These are phyloP conservation scores for Fusarium domesticum DNA, from an alignment of 2,329 filamentous ascomycete species.

Conservation along the genomic window DNA sequence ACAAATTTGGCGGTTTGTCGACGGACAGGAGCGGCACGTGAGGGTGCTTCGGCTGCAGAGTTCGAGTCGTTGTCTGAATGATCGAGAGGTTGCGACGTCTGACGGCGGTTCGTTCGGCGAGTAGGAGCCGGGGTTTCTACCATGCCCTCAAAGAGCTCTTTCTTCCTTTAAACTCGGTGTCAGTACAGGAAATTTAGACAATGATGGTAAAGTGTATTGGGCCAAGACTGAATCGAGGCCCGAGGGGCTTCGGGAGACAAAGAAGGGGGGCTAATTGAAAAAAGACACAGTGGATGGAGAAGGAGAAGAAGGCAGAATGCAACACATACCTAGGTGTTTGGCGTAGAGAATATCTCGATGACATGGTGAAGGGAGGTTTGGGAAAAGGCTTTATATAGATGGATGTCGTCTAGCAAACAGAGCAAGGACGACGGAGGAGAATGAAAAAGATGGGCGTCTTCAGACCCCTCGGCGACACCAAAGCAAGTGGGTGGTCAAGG, in stretches of 20 bases:
- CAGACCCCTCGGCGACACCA: slow-evolving; percentile 7
- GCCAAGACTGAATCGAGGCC: neutral
- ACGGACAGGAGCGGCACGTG: slow-evolving; percentile 38
- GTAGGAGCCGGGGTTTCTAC: slow-evolving; percentile 49
- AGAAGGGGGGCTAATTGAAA: neutral
- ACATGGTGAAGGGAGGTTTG: slow-evolving; percentile 31
- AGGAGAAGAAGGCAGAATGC: neutral
- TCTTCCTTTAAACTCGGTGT: slow-evolving; percentile 46
- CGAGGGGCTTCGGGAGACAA: no score
- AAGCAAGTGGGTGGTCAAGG: slow-evolving; percentile 3
- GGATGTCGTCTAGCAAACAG: neutral
- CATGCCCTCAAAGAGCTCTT: slow-evolving; percentile 61
- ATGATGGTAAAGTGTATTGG: neutral
- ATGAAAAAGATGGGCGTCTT: slow-evolving; percentile 6
- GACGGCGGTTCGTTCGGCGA: slow-evolving; percentile 48
- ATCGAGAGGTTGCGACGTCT: slow-evolving; percentile 46
- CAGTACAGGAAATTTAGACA: neutral
- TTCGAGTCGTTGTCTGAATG: slow-evolving; percentile 48
- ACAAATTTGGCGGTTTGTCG: slow-evolving; percentile 50
- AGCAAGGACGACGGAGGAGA: slow-evolving; percentile 1
- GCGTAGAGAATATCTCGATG: slow-evolving; percentile 38
- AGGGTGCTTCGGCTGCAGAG: slow-evolving; percentile 40
- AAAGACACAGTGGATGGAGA: neutral
- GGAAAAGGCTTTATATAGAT: slow-evolving; percentile 25
- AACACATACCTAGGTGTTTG: slow-evolving; percentile 38